Evolutionary conservation across 2,329 filamentous ascomycete species (phyloP).

Genomic region (Chaetothyriales sp.): DNA sequence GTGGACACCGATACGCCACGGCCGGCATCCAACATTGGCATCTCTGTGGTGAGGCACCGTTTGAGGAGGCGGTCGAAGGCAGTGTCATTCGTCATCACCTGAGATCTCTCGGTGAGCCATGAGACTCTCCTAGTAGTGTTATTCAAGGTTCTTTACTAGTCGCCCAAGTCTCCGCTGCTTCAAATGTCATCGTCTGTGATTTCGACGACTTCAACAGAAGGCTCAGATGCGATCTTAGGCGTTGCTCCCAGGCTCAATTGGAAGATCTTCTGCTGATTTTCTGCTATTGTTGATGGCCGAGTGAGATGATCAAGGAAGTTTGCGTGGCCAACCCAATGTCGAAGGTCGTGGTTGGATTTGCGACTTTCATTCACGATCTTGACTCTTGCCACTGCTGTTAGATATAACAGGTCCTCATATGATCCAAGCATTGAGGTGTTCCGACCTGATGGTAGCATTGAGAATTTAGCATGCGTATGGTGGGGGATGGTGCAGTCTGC

Average conservation of each 20-base stretch:
- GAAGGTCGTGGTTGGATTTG: not conserved
- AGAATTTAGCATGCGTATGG: not conserved
- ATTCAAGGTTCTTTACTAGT: no score
- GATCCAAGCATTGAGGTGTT: not conserved
- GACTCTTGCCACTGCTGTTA: not conserved
- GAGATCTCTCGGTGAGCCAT: no score
- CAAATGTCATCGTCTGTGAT: not conserved
- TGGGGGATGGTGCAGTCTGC: no score
- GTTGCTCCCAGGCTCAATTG: not conserved
- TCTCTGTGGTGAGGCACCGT: no score
- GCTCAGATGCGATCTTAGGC: not conserved
- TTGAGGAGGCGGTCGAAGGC: no score
- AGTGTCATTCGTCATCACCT: no score
- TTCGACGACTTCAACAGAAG: not conserved
- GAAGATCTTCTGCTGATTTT: not conserved
- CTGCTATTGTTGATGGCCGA: not conserved
- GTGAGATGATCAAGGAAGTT: slow-evolving; percentile 1
- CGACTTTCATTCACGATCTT: slow-evolving; percentile 1
- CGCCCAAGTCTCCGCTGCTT: not conserved
- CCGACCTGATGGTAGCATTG: not conserved
- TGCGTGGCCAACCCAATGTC: not conserved
- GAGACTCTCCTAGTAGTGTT: no score
- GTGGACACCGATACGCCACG: no score
- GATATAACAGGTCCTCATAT: not conserved
- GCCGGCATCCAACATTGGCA: no score